Evolutionary conservation across 768 basidiomycete genomes (phyloP), one percentile per base, ranked within the genome.

Genomic region (Galerina sulciceps): DNA sequence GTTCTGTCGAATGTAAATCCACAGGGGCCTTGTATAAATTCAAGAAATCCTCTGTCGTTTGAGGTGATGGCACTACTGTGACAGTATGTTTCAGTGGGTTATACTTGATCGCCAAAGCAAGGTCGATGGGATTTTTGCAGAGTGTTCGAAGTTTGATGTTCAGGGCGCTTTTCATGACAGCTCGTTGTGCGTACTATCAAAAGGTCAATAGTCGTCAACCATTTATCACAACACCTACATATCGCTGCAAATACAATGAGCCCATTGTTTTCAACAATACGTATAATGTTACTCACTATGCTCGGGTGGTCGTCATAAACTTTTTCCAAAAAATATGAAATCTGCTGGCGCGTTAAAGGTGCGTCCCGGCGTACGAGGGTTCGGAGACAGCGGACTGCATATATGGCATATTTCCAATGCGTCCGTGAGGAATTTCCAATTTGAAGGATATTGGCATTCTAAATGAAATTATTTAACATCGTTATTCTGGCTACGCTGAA

Each of bases 111-210:
- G 83, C 83, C 4, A 90, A 71, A 10, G 85, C 83, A 15, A 94
- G 74, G 58, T 88, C 87, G 37, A 78, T 75, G 34, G 84, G 79
- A 11, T 78, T 76, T 1, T 69, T 73, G 59, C 85, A 86, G 48
- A 86, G 83, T 1, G 93, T 90, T 43, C 93, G 83, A n/a, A 96
- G 67, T 73, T 94, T 95, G 74, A 95, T 79, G 69, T 87, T 86
- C 53, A 90, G 85, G 6, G 89, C 77, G 26, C 84, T 81, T 70
- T 94, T 94, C 80, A 92, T 90, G 11, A 91, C 73, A 1, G 88
- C 90, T 59, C 90, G 81, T 69, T 88, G 86, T 3, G 86, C 81
- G 76, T 89, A 89, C 88, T 90, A 44, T 11, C 36, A 26, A 5
- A 48, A 53, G 41, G 23, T 22, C 65, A 36, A 64, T 40, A 15